Percentiles rank a stretch among this genome's conserved stretches.
Conservation (phyloP, 108 stramenopile species). For the Cyclotella sp. region DNA sequence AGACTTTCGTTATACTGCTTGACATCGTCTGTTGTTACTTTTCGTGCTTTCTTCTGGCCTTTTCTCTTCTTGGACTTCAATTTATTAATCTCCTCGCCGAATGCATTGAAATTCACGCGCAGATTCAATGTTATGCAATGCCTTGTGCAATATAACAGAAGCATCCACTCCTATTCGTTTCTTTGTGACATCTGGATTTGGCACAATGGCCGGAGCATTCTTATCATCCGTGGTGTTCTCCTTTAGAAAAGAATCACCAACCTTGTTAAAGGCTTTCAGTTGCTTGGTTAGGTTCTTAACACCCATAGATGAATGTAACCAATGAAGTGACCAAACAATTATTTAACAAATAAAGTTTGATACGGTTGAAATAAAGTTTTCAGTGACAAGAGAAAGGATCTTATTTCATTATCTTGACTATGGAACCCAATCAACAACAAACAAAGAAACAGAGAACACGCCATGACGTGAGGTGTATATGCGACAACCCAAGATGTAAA, state of each 20-base stretch:
- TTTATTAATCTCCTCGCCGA: no score
- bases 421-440: no score
- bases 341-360: no score
- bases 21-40: neutral
- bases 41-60: neutral
- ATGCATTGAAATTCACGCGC: conserved; percentile 13
- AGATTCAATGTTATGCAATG: neutral
- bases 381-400: no score
- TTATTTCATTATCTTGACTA: no score
- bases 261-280: neutral
- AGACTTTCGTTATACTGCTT: neutral
- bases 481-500: neutral
- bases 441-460: neutral
- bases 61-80: no score
- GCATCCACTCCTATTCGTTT: neutral
- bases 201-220: neutral
- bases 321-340: no score
- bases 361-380: no score
- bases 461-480: neutral
- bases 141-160: conserved; percentile 9
- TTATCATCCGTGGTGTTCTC: neutral
- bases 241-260: neutral
- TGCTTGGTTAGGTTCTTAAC: neutral
- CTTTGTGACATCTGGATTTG: neutral
- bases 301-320: conserved; percentile 1